These are phyloP conservation scores for Fremontodendron californicum DNA, from an alignment of 345 rosid species.

Conservation along the genomic window DNA sequence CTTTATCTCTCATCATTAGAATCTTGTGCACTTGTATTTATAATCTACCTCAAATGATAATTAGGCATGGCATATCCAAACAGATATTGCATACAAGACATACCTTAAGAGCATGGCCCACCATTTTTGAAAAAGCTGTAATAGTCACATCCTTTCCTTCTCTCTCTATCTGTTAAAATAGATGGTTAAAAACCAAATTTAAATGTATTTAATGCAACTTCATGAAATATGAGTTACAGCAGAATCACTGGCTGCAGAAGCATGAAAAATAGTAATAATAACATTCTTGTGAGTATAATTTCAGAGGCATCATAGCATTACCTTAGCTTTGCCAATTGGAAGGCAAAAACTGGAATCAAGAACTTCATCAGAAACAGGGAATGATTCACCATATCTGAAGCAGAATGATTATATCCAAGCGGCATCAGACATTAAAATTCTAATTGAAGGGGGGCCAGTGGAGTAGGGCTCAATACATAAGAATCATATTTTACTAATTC, in stretches of 20 bases:
- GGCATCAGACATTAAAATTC: background rate
- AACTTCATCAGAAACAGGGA: slow-evolving; percentile 82
- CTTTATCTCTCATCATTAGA: background rate
- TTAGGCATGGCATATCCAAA: background rate
- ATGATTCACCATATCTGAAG: slow-evolving; percentile 83
- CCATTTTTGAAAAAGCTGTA: slow-evolving; percentile 81
- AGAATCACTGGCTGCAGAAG: background rate
- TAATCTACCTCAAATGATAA: background rate
- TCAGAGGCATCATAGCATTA: slow-evolving; percentile 13
- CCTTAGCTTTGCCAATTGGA: slow-evolving; percentile 97
- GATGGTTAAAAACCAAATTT: slow-evolving; percentile 3
- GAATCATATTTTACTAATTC: background rate
- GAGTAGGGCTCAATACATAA: background rate
- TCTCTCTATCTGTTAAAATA: slow-evolving; percentile 61
- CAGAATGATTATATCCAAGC: slow-evolving; percentile 11
- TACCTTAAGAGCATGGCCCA: slow-evolving; percentile 80
- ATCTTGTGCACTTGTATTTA: background rate
- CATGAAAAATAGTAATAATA: background rate
- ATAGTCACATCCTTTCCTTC: slow-evolving; percentile 94
- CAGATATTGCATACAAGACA: slow-evolving; percentile 15
- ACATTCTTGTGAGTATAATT: background rate
- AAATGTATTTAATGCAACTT: background rate
- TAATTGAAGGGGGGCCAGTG: background rate
- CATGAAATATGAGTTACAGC: background rate
- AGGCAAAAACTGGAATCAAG: slow-evolving; percentile 92